Conservation (phyloP, 306 rosid genomes). For the Alnus rubra region DNA sequence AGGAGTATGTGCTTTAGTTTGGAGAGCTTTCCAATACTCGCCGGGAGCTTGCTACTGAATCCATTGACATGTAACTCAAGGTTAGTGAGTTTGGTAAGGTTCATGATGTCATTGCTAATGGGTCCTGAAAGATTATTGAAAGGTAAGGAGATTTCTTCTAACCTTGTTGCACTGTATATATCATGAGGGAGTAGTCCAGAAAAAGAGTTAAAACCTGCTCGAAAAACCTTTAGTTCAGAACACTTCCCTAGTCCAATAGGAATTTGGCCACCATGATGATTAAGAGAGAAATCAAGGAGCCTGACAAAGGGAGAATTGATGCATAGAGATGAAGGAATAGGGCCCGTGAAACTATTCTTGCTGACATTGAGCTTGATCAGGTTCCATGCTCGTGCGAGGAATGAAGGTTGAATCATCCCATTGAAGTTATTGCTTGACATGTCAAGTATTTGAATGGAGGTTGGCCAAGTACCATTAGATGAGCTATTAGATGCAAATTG, state of each 20-base stretch:
- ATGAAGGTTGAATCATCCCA: background rate
- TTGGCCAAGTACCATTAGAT: background rate
- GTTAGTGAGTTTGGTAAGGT: slow-evolving; percentile 10
- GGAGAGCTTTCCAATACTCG: slow-evolving; percentile 3
- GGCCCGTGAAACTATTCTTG: background rate
- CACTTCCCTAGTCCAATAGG: background rate
- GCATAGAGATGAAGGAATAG: background rate
- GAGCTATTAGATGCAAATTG: background rate
- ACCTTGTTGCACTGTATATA: background rate
- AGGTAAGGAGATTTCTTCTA: slow-evolving; percentile 9
- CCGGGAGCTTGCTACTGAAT: background rate
- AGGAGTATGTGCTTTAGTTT: slow-evolving; percentile 2
- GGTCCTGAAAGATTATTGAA: background rate
- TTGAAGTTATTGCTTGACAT: slow-evolving; percentile 12
- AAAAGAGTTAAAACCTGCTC: slow-evolving; percentile 11
- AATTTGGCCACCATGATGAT: background rate
- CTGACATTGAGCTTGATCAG: background rate
- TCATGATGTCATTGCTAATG: background rate
- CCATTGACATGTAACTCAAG: background rate
- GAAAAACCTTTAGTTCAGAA: slow-evolving; percentile 20
- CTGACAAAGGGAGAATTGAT: background rate
- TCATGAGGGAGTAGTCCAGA: background rate
- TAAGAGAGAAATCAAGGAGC: slow-evolving; percentile 13
- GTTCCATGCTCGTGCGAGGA: background rate
- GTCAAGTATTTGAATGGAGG: background rate